A percentile compares a stretch with the other conserved stretches of the same genome.
phyloP scores from a whole-genome alignment of 2,329 filamentous ascomycete species.

The Orbilia quercus region DNA sequence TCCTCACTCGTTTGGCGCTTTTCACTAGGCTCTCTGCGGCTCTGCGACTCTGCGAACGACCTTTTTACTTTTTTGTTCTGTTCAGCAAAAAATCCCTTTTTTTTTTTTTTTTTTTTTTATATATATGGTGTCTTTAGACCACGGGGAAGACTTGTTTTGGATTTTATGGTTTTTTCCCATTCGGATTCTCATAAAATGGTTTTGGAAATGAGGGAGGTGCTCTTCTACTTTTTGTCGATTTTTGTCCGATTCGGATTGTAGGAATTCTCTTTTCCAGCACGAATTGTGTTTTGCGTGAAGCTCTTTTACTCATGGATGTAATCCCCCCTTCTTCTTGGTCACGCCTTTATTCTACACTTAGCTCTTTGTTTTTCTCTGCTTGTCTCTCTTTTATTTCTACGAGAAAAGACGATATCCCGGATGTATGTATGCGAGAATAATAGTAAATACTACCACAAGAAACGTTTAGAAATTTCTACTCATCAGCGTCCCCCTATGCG shows the following conservation, averaged over 20 bases:
- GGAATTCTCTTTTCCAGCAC: conserved; percentile 54
- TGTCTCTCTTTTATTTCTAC: conserved; percentile 15
- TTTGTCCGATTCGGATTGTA: conserved; percentile 59
- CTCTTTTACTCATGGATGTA: conserved; percentile 31
- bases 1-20: conserved; percentile 9
- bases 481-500: too few species aligned
- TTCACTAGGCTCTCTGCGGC: conserved; percentile 34
- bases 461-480: neutral
- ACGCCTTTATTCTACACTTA: conserved; percentile 14
- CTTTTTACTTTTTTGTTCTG: conserved; percentile 3
- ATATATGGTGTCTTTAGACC: conserved; percentile 42
- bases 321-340: conserved; percentile 19
- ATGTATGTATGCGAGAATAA: conserved; percentile 22
- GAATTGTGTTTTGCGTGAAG: conserved; percentile 1
- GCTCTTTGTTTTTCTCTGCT: conserved; percentile 5
- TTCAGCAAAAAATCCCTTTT: conserved; percentile 17
- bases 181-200: conserved; percentile 52
- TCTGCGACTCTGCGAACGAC: conserved; percentile 19
- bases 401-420: conserved; percentile 50
- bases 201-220: conserved; percentile 41
- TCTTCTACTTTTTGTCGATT: conserved; percentile 58
- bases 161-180: neutral
- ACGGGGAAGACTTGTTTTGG: conserved; percentile 39
- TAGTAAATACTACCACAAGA: conserved; percentile 1
- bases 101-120: conserved; percentile 31